These are phyloP conservation scores for Acacia crassicarpa DNA, from an alignment of 306 rosid species.

Conservation along the genomic window DNA sequence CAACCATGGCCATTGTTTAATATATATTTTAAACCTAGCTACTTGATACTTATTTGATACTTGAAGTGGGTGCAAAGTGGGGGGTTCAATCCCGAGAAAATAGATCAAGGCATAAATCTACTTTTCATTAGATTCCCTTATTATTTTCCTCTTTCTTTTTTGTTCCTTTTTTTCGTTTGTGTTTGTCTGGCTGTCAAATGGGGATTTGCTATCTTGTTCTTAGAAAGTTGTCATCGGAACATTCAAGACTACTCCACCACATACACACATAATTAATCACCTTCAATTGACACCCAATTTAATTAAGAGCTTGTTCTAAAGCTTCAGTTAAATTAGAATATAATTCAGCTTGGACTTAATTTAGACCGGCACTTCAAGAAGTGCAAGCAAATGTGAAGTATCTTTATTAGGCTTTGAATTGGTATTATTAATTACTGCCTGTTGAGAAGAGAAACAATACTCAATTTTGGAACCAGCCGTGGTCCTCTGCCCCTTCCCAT, in stretches of 20 bases:
- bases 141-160: background rate
- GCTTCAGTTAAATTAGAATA: background rate
- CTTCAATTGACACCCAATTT: background rate
- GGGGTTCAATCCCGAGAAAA: slow-evolving; percentile 66
- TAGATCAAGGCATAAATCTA: background rate
- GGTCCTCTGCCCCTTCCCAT: too few relatives aligned
- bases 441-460: background rate
- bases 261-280: background rate
- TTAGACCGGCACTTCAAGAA: background rate
- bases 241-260: background rate
- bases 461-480: too few relatives aligned
- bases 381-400: background rate
- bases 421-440: too few relatives aligned
- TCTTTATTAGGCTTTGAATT: background rate
- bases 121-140: background rate
- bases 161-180: background rate
- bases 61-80: slow-evolving; percentile 48
- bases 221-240: background rate
- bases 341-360: background rate
- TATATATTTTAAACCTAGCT: too few relatives aligned
- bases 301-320: background rate
- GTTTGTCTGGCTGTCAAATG: background rate
- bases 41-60: slow-evolving; percentile 41
- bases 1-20: background rate
- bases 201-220: background rate